Conservation (phyloP, 73 alveolate genomes). For the Paramecium pentaurelia region DNA sequence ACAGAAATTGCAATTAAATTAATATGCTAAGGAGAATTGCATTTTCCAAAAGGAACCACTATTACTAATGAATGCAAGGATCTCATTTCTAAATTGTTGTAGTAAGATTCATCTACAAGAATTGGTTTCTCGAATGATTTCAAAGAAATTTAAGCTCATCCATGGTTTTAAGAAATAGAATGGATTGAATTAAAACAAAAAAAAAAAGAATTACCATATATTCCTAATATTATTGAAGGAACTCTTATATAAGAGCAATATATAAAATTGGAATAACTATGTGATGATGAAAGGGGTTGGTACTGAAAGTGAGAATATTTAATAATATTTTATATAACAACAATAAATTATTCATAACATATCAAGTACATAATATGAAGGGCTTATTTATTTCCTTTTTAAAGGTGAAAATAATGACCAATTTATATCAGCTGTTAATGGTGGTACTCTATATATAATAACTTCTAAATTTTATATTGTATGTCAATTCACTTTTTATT, state of each 20-base stretch:
- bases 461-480: constrained; percentile 77
- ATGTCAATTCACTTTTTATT: constrained; percentile 79
- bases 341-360: background rate
- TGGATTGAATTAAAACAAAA: constrained; percentile 36
- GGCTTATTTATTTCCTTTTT: background rate
- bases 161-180: constrained; percentile 48
- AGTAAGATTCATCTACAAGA: background rate
- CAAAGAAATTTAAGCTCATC: constrained; percentile 52
- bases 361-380: constrained; percentile 25
- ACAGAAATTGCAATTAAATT: background rate
- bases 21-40: background rate
- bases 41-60: constrained; percentile 40
- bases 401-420: constrained; percentile 68
- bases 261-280: background rate
- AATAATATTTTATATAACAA: background rate
- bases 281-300: constrained; percentile 30
- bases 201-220: background rate
- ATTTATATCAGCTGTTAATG: constrained; percentile 74
- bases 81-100: constrained; percentile 17
- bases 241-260: background rate
- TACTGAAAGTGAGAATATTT: background rate
- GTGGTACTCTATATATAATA: constrained; percentile 39
- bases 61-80: background rate
- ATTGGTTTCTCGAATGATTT: constrained; percentile 51
- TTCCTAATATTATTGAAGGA: background rate